phyloP scores from a whole-genome alignment of 306 rosid genomes.

The Lathyrus oleraceus region DNA sequence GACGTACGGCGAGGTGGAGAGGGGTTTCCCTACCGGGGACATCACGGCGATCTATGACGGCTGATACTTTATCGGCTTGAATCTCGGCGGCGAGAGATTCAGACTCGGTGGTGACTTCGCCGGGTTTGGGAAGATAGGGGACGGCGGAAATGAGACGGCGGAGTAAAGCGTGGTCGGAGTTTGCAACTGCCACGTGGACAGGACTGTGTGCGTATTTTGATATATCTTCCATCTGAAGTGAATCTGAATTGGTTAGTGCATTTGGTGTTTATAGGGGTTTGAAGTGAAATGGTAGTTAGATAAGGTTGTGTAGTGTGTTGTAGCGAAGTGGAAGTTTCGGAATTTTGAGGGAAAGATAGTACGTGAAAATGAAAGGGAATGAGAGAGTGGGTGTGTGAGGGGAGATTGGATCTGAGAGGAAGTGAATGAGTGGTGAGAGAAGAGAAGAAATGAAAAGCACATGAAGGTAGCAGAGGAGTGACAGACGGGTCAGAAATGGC shows the following conservation, averaged over 20 bases:
- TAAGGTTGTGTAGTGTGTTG: not conserved
- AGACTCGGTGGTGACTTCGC: slow-evolving; percentile 67
- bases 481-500: too few relatives aligned
- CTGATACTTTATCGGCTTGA: slow-evolving; percentile 68
- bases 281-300: not conserved
- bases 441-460: too few relatives aligned
- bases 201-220: slow-evolving; percentile 82
- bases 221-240: slow-evolving; percentile 67
- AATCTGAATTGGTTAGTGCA: not conserved
- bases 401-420: too few relatives aligned
- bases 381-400: too few relatives aligned
- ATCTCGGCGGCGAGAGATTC: slow-evolving; percentile 86
- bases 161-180: slow-evolving; percentile 74
- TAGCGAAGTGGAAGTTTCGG: not conserved
- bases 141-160: slow-evolving; percentile 58
- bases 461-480: too few relatives aligned
- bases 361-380: too few relatives aligned
- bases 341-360: too few relatives aligned
- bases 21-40: slow-evolving; percentile 98
- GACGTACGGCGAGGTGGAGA: slow-evolving; percentile 92
- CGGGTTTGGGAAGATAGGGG: slow-evolving; percentile 75
- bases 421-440: too few relatives aligned
- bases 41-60: slow-evolving; percentile 82
- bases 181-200: slow-evolving; percentile 79
- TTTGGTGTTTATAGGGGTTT: not conserved